Evolutionary conservation across 78 protist species (phyloP).

Genomic region (Acrasis kona): DNA sequence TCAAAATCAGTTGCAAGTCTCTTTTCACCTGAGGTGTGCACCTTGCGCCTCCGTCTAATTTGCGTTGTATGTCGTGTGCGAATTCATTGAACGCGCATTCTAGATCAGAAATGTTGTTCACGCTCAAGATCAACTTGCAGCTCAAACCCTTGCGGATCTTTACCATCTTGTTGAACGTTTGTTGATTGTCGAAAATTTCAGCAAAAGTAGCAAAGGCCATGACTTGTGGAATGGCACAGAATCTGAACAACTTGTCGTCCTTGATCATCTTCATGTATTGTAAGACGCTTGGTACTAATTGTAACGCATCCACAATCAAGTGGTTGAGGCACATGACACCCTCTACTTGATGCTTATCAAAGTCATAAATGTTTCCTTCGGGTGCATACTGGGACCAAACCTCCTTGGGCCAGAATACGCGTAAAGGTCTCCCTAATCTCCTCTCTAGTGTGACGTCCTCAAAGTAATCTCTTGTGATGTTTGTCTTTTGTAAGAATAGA

Average conservation of each 20-base stretch:
- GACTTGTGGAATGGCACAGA: constrained; percentile 94
- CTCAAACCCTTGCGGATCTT: constrained; percentile 86
- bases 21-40: too few relatives aligned
- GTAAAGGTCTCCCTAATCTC: too few relatives aligned
- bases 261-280: constrained; percentile 55
- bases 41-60: too few relatives aligned
- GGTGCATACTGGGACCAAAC: constrained; percentile 41
- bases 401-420: constrained; percentile 87
- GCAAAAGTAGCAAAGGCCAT: constrained; percentile 90
- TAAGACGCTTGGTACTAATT: constrained; percentile 53
- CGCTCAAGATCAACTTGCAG: background rate
- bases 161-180: constrained; percentile 68
- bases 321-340: constrained; percentile 81
- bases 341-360: background rate
- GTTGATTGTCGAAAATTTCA: constrained; percentile 62
- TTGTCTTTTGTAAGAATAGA: constrained; percentile 85
- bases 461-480: constrained; percentile 85
- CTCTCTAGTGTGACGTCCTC: constrained; percentile 76
- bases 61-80: too few relatives aligned
- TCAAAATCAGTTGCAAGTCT: too few relatives aligned
- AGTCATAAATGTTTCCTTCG: constrained; percentile 1
- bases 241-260: constrained; percentile 47
- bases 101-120: background rate
- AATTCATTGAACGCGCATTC: too few relatives aligned
- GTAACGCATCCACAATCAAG: constrained; percentile 73